Base-by-base conservation (phyloP, 352 stramenopile genomes). In the Pythium vanterpoolii region DNA sequence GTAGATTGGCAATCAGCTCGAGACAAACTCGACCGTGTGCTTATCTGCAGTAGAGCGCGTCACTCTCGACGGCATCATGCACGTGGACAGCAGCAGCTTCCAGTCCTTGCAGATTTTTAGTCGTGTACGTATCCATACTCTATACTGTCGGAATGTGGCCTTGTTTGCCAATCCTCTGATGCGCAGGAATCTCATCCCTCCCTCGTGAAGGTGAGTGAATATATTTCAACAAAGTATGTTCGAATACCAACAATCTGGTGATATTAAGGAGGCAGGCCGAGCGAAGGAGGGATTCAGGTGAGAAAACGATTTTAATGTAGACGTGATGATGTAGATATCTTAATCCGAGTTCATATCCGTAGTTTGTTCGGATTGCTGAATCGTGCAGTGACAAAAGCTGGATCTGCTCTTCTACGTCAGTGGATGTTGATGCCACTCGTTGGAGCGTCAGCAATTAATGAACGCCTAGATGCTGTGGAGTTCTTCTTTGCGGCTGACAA, bases 251-350 rank as follows among this genome's bases (percentile, higher is more conserved):
- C 27, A 2, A 28, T 46, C 31, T 40, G 44, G 28, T 34, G 49
- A 30, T 70, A 27, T 36, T 13, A 23, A 93, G 83, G 76, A 76
- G 34, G 73, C 63, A 55, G 85, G 83, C n/a, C 72, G 77, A 64
- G 73, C 82, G 5, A 95, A 93, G 66, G 85, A 95, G 79, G 85
- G 85, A 5, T 92, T 93, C 49, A 95, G 85, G 85, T 92, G 43
- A 11, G 19, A 26, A 43, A 11, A 7, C 4, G 9, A 5, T 2
- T 42, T n/a, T n/a, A n/a, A n/a, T n/a, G 31, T 36, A 28, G 14
- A 43, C 24, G 40, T 44, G n/a, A 38, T 40, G 11, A 21, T 2
- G 27, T 4, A 19, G 36, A 34, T 50, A 43, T 4, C 13, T 39
- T 38, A 43, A 39, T 28, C 0, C 33, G 9, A 18, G 24, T 1